Evolutionary conservation across 495 filamentous ascomycete genomes (phyloP).

Genomic region (Aspergillus coremiiformis): DNA sequence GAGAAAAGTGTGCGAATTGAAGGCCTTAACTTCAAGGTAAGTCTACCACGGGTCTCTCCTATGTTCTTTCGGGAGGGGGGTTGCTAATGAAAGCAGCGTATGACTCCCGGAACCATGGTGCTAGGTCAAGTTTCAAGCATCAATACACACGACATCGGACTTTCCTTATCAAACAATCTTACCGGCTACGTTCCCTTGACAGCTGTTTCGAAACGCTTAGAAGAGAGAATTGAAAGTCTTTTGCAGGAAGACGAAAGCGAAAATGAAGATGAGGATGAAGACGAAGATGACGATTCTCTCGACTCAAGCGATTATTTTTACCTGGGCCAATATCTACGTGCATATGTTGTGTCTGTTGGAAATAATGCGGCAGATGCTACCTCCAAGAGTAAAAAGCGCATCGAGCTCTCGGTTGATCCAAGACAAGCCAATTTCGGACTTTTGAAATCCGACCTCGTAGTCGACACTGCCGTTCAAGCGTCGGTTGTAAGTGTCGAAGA

Average conservation of each 20-base stretch:
- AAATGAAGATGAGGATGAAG: constrained; percentile 48
- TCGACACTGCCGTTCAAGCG: constrained; percentile 72
- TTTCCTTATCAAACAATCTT: constrained; percentile 87
- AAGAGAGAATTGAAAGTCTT: constrained; percentile 58
- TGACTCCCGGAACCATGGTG: constrained; percentile 75
- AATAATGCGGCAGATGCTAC: constrained; percentile 45
- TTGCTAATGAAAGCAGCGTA: constrained; percentile 52
- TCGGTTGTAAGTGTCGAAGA: constrained; percentile 87
- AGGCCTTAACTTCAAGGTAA: constrained; percentile 81
- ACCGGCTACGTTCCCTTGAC: constrained; percentile 85
- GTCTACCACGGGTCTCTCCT: constrained; percentile 7
- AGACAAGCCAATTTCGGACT: constrained; percentile 67
- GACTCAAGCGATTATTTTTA: constrained; percentile 67
- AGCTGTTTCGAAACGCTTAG: constrained; percentile 70
- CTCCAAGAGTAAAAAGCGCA: constrained; percentile 65
- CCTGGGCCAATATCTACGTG: constrained; percentile 83
- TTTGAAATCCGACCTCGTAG: constrained; percentile 57
- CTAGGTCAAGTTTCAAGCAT: constrained; percentile 82
- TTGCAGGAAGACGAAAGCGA: constrained; percentile 50
- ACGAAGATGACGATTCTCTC: constrained; percentile 49
- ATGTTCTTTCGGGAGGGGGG: not conserved
- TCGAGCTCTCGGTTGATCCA: constrained; percentile 78
- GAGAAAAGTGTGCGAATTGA: constrained; percentile 66
- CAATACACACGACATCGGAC: constrained; percentile 63
- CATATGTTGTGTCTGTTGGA: constrained; percentile 68